Percentiles rank a stretch among this genome's conserved stretches.
Evolutionary conservation across 2,329 filamentous ascomycete genomes (phyloP).

Genomic region (Calonectria pteridis): DNA sequence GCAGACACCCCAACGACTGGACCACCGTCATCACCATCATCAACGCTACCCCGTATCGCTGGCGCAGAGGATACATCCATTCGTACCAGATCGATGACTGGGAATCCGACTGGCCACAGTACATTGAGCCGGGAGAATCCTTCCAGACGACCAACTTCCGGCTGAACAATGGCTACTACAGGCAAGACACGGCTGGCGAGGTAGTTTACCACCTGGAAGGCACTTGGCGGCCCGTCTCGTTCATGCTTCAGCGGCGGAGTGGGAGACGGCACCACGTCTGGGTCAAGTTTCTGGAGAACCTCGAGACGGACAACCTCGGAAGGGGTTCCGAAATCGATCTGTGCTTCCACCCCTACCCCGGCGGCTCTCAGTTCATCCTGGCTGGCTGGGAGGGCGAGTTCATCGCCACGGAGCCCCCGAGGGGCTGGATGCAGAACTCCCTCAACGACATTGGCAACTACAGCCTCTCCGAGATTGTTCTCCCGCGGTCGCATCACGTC

Average conservation of each 20-base stretch:
- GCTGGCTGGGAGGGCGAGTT: conserved; percentile 49
- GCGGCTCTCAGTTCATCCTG: conserved; percentile 45
- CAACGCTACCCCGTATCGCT: conserved; percentile 51
- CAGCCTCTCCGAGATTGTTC: conserved; percentile 45
- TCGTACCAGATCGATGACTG: conserved; percentile 38
- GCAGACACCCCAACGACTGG: neutral
- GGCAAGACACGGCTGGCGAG: conserved; percentile 43
- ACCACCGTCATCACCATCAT: conserved; percentile 40
- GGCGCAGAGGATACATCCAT: conserved; percentile 36
- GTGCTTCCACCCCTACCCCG: conserved; percentile 25
- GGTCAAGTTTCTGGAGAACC: conserved; percentile 38
- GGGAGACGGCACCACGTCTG: conserved; percentile 20
- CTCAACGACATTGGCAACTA: conserved; percentile 43
- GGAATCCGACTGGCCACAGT: conserved; percentile 39
- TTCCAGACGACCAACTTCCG: conserved; percentile 17
- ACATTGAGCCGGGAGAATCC: conserved; percentile 44
- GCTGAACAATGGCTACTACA: neutral
- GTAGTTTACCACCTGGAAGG: conserved; percentile 46
- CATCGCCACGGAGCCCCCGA: conserved; percentile 39
- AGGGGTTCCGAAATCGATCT: conserved; percentile 31
- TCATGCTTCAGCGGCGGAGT: conserved; percentile 41
- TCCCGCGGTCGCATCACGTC: conserved; percentile 49
- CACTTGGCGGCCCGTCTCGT: conserved; percentile 42
- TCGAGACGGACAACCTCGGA: conserved; percentile 39
- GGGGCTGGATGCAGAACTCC: conserved; percentile 48